Conservation (phyloP, 768 basidiomycete genomes). For the Mycena vitilis region DNA sequence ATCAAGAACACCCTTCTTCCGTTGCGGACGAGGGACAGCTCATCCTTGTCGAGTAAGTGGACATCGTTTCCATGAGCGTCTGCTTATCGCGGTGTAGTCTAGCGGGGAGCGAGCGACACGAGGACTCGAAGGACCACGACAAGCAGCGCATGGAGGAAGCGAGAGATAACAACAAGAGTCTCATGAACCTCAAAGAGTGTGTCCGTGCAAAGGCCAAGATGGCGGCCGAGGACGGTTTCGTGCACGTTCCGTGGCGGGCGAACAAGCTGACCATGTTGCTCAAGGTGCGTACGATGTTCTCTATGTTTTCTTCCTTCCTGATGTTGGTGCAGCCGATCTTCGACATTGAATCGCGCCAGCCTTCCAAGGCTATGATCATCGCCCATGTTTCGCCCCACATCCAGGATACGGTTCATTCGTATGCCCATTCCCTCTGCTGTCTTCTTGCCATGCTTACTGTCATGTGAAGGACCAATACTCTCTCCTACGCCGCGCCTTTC, state of each 20-base stretch:
- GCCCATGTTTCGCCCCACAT: conserved; percentile 52
- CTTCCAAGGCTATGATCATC: conserved; percentile 46
- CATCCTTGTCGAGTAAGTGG: conserved; percentile 49
- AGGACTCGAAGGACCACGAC: conserved; percentile 49
- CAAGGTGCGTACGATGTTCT: conserved; percentile 36
- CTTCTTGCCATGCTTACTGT: neutral
- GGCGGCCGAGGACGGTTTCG: conserved; percentile 49
- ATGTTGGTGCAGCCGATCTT: conserved; percentile 45
- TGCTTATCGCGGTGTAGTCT: conserved; percentile 38
- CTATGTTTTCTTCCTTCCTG: neutral
- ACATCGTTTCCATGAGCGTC: too few species aligned
- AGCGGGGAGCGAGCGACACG: conserved; percentile 51
- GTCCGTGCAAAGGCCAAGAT: conserved; percentile 51
- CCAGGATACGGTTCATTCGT: conserved; percentile 46
- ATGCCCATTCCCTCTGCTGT: too few species aligned
- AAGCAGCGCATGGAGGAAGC: conserved; percentile 50
- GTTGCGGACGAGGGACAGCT: conserved; percentile 48
- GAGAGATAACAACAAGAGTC: conserved; percentile 49
- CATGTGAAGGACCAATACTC: conserved; percentile 41
- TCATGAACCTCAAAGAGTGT: conserved; percentile 52
- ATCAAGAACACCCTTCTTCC: conserved; percentile 48
- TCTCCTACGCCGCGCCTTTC: conserved; percentile 50
- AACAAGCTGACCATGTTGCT: conserved; percentile 52
- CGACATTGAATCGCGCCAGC: conserved; percentile 47
- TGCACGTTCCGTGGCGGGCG: conserved; percentile 49